Evolutionary conservation across 345 rosid species (phyloP), one percentile per base, ranked within the genome.

Genomic region (Brassica carinata): DNA sequence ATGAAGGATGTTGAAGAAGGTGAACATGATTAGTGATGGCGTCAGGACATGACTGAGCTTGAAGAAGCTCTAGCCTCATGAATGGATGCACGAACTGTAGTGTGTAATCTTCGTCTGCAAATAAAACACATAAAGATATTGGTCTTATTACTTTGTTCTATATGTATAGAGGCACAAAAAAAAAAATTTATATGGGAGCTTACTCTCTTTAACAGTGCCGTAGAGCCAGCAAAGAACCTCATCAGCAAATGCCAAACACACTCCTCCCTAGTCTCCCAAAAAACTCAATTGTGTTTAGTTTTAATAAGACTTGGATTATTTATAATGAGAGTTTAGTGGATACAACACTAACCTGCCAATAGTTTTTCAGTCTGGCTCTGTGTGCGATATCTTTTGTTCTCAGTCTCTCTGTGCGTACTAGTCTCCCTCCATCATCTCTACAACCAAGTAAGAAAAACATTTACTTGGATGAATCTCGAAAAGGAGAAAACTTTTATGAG

Each of bases 161-260:
- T 27, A 13, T 61, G 53, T 15, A 19, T 19, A 19, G 18, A 23
- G 17, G 4, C 15, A 64, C 9, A 43, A 30, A 65, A 0, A 18
- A 34, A 5, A 3, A 64, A 19, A 19, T 19, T 19, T 19, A 19
- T 19, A 19, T 19, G 23, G 53, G 59, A 71, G 81, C 98, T 94
- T 83, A 96, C 99, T 92, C 57, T 96, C 99, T 89, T 94, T 96
- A 57, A 94, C 97, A 71, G 99, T 96, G 77, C 98, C 98, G 36
- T 90, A 96, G 6, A 96, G 94, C 99, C 99, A 92, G 85, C 99
- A 94, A 45, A 96, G 78, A 62, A 96, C 99, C 85, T 96, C 98
- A 29, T 94, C 98, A 0, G 99, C 99, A 86, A 89, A 96, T 74
- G 99, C 99, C 73, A 94, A 87, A 80, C 99, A 92, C 53, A 94